phyloP scores from a whole-genome alignment of 2,329 filamentous ascomycete genomes.

The Penicillium italicum region DNA sequence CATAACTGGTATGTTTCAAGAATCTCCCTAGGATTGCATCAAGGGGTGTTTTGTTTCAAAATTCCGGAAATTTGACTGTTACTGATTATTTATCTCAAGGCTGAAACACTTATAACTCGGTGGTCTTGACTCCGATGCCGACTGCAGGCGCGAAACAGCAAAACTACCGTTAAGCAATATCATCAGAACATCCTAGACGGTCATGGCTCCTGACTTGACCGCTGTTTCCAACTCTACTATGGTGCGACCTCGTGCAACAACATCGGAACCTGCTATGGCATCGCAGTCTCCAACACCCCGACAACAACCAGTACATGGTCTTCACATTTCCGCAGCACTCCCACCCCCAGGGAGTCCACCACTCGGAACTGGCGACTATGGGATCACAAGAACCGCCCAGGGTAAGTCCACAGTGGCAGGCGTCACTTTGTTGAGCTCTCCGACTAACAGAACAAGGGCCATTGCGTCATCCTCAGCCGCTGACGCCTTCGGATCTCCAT shows the following conservation, averaged over 20 bases:
- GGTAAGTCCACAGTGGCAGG: conserved; percentile 30
- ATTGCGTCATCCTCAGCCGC: conserved; percentile 76
- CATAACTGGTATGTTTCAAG: conserved; percentile 26
- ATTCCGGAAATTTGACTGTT: conserved; percentile 5
- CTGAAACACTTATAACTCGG: conserved; percentile 18
- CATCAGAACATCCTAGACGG: background rate
- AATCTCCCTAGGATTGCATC: conserved; percentile 22
- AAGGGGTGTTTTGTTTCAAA: conserved; percentile 28
- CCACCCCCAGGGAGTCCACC: conserved; percentile 27
- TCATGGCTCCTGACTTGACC: conserved; percentile 48
- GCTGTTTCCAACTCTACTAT: conserved; percentile 35
- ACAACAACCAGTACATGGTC: conserved; percentile 46
- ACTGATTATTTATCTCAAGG: conserved; percentile 3
- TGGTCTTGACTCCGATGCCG: conserved; percentile 10
- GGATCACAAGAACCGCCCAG: conserved; percentile 38
- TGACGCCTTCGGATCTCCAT: conserved; percentile 87
- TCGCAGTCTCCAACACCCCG: conserved; percentile 43
- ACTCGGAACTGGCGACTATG: conserved; percentile 31
- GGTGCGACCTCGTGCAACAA: conserved; percentile 32
- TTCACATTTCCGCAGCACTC: conserved; percentile 25
- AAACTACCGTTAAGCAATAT: background rate
- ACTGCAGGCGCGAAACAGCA: conserved; percentile 4
- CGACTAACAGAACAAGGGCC: conserved; percentile 54
- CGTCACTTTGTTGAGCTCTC: background rate
- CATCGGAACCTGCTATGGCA: conserved; percentile 27